A percentile compares a stretch with the other conserved stretches of the same genome.
Evolutionary conservation across 225 moss, liverwort and hornwort species (phyloP).

Genomic region (Bryum argenteum): DNA sequence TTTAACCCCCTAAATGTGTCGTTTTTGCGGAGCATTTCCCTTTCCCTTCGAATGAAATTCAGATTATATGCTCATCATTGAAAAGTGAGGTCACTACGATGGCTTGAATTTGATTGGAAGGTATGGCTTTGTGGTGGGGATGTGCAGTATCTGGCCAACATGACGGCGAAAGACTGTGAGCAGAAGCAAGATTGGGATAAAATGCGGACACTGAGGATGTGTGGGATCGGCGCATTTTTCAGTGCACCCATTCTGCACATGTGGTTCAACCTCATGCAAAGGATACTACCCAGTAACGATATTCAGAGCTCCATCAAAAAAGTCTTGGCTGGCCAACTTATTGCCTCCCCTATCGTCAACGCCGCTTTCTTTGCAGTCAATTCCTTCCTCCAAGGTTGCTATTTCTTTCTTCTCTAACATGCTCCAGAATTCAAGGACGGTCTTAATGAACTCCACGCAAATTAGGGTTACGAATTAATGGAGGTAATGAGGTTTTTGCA

Average conservation of each 20-base stretch:
- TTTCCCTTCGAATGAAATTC: too few relatives aligned
- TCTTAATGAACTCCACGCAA: too few relatives aligned
- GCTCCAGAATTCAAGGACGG: too few relatives aligned
- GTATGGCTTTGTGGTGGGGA: background rate
- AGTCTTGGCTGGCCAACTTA: slow-evolving; percentile 46
- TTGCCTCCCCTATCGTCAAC: slow-evolving; percentile 47
- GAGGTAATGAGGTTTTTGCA: background rate
- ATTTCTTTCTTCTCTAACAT: too few relatives aligned
- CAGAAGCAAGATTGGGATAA: slow-evolving; percentile 52
- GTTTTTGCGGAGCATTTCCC: too few relatives aligned
- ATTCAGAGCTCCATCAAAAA: slow-evolving; percentile 44
- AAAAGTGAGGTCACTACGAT: background rate
- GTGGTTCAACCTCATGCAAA: slow-evolving; percentile 62
- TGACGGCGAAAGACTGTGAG: slow-evolving; percentile 39
- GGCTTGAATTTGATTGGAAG: background rate
- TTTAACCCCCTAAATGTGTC: too few relatives aligned
- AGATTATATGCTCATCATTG: too few relatives aligned
- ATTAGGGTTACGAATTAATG: too few relatives aligned
- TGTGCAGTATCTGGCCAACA: slow-evolving; percentile 32
- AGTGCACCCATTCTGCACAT: slow-evolving; percentile 50
- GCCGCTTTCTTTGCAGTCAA: slow-evolving; percentile 51
- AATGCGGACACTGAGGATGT: slow-evolving; percentile 50
- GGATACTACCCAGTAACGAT: slow-evolving; percentile 35
- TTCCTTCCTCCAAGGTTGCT: slow-evolving; percentile 46
- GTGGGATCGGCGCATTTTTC: slow-evolving; percentile 47